These are phyloP conservation scores for Alternaria burnsii DNA, from an alignment of 2,329 filamentous ascomycete genomes.

Conservation along the genomic window DNA sequence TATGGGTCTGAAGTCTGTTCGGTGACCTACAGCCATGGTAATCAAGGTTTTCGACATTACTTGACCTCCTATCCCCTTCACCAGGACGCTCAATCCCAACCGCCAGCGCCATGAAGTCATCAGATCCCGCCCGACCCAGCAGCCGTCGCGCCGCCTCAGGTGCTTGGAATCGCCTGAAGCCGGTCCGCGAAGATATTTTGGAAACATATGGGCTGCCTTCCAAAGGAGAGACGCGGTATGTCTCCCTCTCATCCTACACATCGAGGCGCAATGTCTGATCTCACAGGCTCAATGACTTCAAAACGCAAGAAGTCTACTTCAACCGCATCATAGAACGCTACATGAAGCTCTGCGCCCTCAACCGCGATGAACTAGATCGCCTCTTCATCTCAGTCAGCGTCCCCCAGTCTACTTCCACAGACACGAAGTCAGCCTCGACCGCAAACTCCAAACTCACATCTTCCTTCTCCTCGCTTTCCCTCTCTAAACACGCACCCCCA, in stretches of 20 bases:
- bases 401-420: background rate
- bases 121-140: constrained; percentile 44
- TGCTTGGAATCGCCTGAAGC: constrained; percentile 66
- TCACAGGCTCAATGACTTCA: constrained; percentile 65
- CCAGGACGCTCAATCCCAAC: background rate
- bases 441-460: constrained; percentile 18
- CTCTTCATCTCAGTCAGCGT: constrained; percentile 73
- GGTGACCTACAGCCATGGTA: background rate
- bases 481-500: constrained; percentile 31
- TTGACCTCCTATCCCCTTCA: background rate
- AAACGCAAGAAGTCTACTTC: constrained; percentile 85
- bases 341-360: constrained; percentile 84
- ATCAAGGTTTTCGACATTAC: background rate
- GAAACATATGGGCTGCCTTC: constrained; percentile 86
- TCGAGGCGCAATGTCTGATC: background rate
- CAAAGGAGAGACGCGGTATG: constrained; percentile 85
- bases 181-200: constrained; percentile 77
- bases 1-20: constrained; percentile 12
- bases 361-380: constrained; percentile 75
- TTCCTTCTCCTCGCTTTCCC: constrained; percentile 26
- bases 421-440: constrained; percentile 8
- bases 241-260: background rate
- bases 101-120: constrained; percentile 37
- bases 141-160: constrained; percentile 50
- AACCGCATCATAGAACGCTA: constrained; percentile 87